phyloP scores from a whole-genome alignment of 176 grass and related monocot genomes.

The Urochloa ruziziensis region DNA sequence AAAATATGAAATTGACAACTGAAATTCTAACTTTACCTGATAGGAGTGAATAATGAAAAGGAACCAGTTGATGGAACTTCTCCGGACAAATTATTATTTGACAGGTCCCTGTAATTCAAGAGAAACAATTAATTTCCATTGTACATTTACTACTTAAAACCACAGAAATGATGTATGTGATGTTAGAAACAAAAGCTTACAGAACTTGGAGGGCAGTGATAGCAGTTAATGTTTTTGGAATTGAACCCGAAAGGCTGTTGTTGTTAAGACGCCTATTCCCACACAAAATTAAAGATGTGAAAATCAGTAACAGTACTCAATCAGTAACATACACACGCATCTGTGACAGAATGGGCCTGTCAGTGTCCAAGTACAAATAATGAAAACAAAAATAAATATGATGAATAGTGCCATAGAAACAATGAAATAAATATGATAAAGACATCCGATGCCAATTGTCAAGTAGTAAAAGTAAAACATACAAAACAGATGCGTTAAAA shows the following conservation, averaged over 20 bases:
- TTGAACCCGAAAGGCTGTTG: slow-evolving; percentile 75
- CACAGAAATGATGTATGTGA: slow-evolving; percentile 16
- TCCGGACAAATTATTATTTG: slow-evolving; percentile 85
- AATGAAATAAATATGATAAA: not conserved
- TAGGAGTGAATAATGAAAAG: slow-evolving; percentile 93
- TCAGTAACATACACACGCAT: slow-evolving; percentile 20
- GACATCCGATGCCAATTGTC: not conserved
- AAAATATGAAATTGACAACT: not conserved
- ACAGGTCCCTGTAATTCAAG: slow-evolving; percentile 64
- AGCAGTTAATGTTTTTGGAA: slow-evolving; percentile 77
- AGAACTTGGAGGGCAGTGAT: slow-evolving; percentile 87
- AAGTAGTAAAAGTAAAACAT: slow-evolving; percentile 5
- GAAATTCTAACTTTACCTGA: slow-evolving; percentile 51
- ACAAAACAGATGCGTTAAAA: not conserved
- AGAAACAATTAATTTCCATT: slow-evolving; percentile 26
- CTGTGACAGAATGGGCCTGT: too few species aligned
- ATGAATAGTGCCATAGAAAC: not conserved
- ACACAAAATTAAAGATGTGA: slow-evolving; percentile 15
- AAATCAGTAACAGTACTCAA: slow-evolving; percentile 41
- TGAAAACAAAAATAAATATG: slow-evolving; percentile 10
- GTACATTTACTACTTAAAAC: slow-evolving; percentile 19
- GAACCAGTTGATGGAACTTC: slow-evolving; percentile 88
- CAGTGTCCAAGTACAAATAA: slow-evolving; percentile 6
- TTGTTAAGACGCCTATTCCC: slow-evolving; percentile 84
- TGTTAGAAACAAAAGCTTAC: slow-evolving; percentile 48